Evolutionary conservation across 768 basidiomycete species (phyloP), one percentile per base, ranked within the genome.

Genomic region (Tephrocybe rancida): DNA sequence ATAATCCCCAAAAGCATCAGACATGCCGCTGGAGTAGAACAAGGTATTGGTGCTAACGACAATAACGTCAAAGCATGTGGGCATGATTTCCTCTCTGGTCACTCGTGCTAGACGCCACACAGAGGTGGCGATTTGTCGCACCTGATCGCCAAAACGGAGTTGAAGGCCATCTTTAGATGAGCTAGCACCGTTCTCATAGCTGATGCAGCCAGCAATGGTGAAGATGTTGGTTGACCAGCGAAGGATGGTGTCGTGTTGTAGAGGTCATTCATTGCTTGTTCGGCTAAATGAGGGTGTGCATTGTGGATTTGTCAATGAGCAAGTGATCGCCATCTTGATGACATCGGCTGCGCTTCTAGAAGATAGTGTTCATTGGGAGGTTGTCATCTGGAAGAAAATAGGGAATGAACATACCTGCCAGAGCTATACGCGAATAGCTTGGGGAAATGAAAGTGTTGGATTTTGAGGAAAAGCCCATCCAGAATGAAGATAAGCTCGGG

Each of bases 281-380:
- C 84, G 5, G 76, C 76, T 22, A 90, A 70, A 2, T 79, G 83
- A 4, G 89, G 86, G 61, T 88, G 86, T 50, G 89, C 73, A 5
- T 72, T 73, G 53, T 87, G 86, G 38, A 90, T 85, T 48, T 88
- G 80, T 38, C 76, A 74, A 61, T 90, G 88, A 1, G 89, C 83
- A 38, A 92, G 71, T 0, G 88, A 80, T 43, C 89, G 79, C 89
- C 89, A 92, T 62, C 86, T 83, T 0, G 87, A 84, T 1, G 88
- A 87, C 0, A 84, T 87, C 3, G 89, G 87, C 65, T 92, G 89
- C 24, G 87, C 85, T 65, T 90, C 89, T 83, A 61, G 53, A 37
- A 49, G 38, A 42, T 58, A 50, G 14, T 50, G 39, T 45, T 57
- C 13, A 55, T 56, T 34, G 50, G 43, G 32, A 52, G 35, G 30